Percentiles rank a stretch among this genome's conserved stretches.
Conservation (phyloP, 2,329 filamentous ascomycete species). For the Ceratocystis harringtonii region DNA sequence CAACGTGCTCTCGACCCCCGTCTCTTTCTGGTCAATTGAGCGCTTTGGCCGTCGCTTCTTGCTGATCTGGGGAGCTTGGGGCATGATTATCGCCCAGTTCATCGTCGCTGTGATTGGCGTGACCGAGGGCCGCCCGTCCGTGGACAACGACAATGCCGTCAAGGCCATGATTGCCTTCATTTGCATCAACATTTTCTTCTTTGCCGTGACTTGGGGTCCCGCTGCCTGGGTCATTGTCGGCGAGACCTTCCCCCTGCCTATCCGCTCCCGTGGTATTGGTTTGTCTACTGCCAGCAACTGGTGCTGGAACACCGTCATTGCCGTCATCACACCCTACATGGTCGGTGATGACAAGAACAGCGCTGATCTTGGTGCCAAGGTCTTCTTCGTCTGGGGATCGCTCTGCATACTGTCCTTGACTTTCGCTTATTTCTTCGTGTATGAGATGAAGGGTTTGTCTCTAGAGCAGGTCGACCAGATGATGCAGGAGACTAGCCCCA, state of each 20-base stretch:
- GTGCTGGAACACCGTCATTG: conserved; percentile 68
- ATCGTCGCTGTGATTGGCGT: conserved; percentile 65
- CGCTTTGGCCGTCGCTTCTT: conserved; percentile 64
- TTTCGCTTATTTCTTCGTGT: conserved; percentile 60
- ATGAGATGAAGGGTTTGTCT: conserved; percentile 60
- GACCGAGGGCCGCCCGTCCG: conserved; percentile 39
- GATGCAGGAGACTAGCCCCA: conserved; percentile 72
- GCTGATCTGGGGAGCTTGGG: conserved; percentile 61
- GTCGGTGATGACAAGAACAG: conserved; percentile 37
- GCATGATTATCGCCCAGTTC: conserved; percentile 80
- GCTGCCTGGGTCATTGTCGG: conserved; percentile 71
- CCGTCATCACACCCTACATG: conserved; percentile 61
- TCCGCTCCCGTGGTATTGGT: conserved; percentile 74
- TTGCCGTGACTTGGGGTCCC: conserved; percentile 78
- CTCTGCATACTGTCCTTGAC: conserved; percentile 45
- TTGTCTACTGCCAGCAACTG: conserved; percentile 82
- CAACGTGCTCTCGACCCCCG: conserved; percentile 71
- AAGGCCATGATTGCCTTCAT: conserved; percentile 74
- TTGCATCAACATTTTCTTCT: conserved; percentile 86
- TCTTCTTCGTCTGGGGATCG: conserved; percentile 63
- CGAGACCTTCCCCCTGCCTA: conserved; percentile 80
- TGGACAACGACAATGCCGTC: conserved; percentile 41
- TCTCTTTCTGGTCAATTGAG: conserved; percentile 81
- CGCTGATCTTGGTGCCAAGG: conserved; percentile 51
- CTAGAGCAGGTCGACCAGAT: conserved; percentile 74